phyloP scores from a whole-genome alignment of 1,139 yeast species.

The Yamadazyma friedrichii region DNA sequence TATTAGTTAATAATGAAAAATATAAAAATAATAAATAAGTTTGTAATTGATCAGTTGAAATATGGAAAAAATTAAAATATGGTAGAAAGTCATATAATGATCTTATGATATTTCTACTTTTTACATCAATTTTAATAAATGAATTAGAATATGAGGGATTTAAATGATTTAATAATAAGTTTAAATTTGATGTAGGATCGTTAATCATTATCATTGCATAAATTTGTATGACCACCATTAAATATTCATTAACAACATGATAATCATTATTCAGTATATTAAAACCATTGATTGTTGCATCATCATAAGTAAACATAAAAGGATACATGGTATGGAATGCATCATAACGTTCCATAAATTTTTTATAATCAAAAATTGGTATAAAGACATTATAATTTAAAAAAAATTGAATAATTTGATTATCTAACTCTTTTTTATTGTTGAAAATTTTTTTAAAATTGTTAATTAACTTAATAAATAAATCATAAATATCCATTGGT shows the following conservation, averaged over 20 bases:
- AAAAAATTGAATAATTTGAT: constrained; percentile 52
- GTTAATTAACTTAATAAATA: constrained; percentile 45
- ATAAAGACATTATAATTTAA: constrained; percentile 56
- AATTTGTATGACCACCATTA: constrained; percentile 45
- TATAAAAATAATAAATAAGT: constrained; percentile 43
- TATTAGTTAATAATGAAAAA: constrained; percentile 45
- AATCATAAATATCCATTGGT: constrained; percentile 44
- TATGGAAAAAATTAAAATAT: constrained; percentile 45
- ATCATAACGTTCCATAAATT: constrained; percentile 57
- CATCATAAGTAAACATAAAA: constrained; percentile 49
- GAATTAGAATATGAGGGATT: constrained; percentile 31
- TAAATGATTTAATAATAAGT: constrained; percentile 38
- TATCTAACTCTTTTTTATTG: constrained; percentile 48
- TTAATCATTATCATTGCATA: constrained; percentile 50
- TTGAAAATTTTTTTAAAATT: constrained; percentile 46
- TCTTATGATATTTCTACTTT: constrained; percentile 23
- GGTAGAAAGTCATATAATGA: constrained; percentile 48
- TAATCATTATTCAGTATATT: constrained; percentile 53
- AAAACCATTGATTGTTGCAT: constrained; percentile 50
- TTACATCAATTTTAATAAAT: constrained; percentile 10
- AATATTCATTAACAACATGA: constrained; percentile 48
- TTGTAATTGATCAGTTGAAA: constrained; percentile 40
- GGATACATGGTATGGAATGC: constrained; percentile 59
- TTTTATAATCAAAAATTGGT: constrained; percentile 60
- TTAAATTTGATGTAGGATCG: constrained; percentile 45